Evolutionary conservation across 305 asterid species (phyloP).

Genomic region (Plantago lanceolata): DNA sequence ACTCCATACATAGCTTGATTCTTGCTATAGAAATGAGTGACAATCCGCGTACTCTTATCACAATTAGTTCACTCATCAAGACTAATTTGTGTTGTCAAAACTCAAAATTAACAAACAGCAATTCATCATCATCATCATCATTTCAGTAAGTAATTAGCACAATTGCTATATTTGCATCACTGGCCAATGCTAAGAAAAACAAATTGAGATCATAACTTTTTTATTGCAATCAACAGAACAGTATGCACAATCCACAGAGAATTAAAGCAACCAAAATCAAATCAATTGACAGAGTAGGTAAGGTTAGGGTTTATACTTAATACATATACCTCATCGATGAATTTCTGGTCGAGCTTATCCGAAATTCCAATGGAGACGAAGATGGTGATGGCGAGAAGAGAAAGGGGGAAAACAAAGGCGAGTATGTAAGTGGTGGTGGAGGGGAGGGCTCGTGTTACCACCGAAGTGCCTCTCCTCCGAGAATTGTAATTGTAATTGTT

Average conservation of each 20-base stretch:
- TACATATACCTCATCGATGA: constrained; percentile 86
- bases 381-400: constrained; percentile 68
- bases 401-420: constrained; percentile 66
- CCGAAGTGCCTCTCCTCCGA: constrained; percentile 39
- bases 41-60: too few species aligned
- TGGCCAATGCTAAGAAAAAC: too few species aligned
- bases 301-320: too few species aligned
- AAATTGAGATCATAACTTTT: too few species aligned
- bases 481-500: background rate
- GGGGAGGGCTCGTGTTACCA: constrained; percentile 42
- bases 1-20: background rate
- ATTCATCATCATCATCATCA: too few species aligned
- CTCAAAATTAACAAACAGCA: too few species aligned
- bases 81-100: too few species aligned
- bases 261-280: constrained; percentile 7
- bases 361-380: constrained; percentile 54
- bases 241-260: background rate
- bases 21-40: too few species aligned
- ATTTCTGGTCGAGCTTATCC: constrained; percentile 74
- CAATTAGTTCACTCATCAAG: too few species aligned
- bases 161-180: too few species aligned
- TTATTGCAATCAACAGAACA: too few species aligned
- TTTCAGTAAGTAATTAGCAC: too few species aligned
- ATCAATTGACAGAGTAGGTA: background rate
- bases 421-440: constrained; percentile 48